Conservation (phyloP, 768 basidiomycete genomes). For the Boletales sp. region DNA sequence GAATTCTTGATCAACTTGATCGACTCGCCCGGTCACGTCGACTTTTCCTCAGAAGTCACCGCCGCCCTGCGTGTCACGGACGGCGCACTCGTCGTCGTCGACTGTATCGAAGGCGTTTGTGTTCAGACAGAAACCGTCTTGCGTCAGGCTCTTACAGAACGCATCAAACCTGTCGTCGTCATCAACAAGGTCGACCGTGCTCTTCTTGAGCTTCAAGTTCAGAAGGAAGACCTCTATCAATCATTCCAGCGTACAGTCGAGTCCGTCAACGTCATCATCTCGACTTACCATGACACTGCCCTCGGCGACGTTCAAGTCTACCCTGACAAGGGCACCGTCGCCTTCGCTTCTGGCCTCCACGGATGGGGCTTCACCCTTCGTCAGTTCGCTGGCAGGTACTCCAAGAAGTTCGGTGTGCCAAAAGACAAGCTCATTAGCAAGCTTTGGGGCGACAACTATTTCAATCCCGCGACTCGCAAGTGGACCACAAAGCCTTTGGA, state of each 20-base stretch:
- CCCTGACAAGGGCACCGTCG: constrained; percentile 97
- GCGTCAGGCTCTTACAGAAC: constrained; percentile 94
- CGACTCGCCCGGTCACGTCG: constrained; percentile 99
- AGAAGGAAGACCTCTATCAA: constrained; percentile 96
- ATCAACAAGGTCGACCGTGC: constrained; percentile 99
- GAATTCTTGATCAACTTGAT: constrained; percentile 99
- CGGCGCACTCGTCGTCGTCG: constrained; percentile 98
- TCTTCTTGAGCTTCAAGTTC: constrained; percentile 94
- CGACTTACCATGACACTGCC: constrained; percentile 89
- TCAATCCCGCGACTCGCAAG: constrained; percentile 95
- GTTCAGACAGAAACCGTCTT: constrained; percentile 99
- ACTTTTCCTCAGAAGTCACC: constrained; percentile 99
- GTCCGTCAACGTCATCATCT: constrained; percentile 96
- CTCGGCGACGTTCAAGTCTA: constrained; percentile 99
- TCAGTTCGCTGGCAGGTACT: constrained; percentile 91
- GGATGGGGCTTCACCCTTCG: constrained; percentile 99
- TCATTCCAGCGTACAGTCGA: constrained; percentile 98
- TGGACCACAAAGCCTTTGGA: constrained; percentile 81
- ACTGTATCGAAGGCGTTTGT: constrained; percentile 99
- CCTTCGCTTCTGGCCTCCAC: constrained; percentile 98
- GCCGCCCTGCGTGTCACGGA: constrained; percentile 99
- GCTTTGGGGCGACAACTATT: constrained; percentile 99
- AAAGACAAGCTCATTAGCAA: constrained; percentile 97
- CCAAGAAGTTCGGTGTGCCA: constrained; percentile 98
- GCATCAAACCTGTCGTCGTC: constrained; percentile 98